Evolutionary conservation across 2,329 filamentous ascomycete genomes (phyloP), one percentile per base, ranked within the genome.

Genomic region (Gnomoniopsis sp.): DNA sequence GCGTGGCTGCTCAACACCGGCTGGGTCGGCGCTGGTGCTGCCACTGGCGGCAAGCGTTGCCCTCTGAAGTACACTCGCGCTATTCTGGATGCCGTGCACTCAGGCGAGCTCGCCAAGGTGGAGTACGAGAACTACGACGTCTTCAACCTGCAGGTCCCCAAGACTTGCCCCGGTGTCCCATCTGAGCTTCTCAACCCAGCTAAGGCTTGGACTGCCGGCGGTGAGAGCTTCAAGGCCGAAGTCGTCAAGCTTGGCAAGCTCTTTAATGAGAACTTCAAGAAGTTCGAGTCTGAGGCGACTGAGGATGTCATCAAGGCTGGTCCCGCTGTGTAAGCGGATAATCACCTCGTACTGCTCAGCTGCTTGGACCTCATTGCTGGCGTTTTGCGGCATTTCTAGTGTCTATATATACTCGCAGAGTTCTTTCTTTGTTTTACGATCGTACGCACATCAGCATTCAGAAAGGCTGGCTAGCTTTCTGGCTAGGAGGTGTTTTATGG

Each of bases 1-100:
- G 95, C 93, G 69, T 99, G 95, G 95, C 84, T 99, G 67, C 88
- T 99, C 76, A 97, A 97, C 88, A 97, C 93, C 69, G 93, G 93
- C 68, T 97, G 93, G 93, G 92, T 96, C 72, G 93, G 93, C 72
- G 93, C 93, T 69, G 91, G 91, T 71, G 90, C 89, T 71, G 87
- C 88, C 69, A 95, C 92, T 70, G 93, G 93, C 66, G 93, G 93
- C 76, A 96, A 96, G 86, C 90, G 93, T 68, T 98, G 93, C 86
- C 93, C 93, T 44, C 85, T 98, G 75, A 97, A 97, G 82, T 99
- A 98, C 83, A 99, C 95, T 43, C 93, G 95, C 70, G 93, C 95
- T 70, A 98, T 99, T 74, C 88, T 99, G 68, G 93, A 99, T 76
- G 90, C 93, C 73, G 97, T 99, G 79, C 95, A 99, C 88, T 93